A percentile compares a stretch with the other conserved stretches of the same genome.
Evolutionary conservation across 2,329 filamentous ascomycete genomes (phyloP).

Genomic region (Aspergillus sp.): DNA sequence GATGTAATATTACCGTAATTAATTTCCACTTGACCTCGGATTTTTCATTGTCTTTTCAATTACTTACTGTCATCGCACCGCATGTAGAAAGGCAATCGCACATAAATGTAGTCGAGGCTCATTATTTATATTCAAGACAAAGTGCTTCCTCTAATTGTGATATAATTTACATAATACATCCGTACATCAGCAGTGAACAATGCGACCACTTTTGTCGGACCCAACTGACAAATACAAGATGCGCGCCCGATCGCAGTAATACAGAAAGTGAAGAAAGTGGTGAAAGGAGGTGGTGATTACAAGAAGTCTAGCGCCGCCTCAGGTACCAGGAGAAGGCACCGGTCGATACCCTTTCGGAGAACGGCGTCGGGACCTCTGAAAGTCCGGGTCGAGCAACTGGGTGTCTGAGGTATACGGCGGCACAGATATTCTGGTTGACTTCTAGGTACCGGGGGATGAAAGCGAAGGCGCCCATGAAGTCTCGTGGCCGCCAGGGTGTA

Average conservation of each 20-base stretch:
- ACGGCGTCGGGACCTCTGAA: conserved; percentile 84
- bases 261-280: conserved; percentile 30
- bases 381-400: conserved; percentile 81
- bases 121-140: not conserved
- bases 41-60: not conserved
- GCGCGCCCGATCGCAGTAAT: conserved; percentile 37
- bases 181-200: conserved; percentile 8
- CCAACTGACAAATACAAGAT: conserved; percentile 16
- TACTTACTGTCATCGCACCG: no score
- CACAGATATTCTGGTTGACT: conserved; percentile 96
- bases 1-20: conserved; percentile 4
- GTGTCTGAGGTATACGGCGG: conserved; percentile 91
- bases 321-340: conserved; percentile 95
- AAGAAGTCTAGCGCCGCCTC: conserved; percentile 63
- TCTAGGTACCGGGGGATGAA: conserved; percentile 95
- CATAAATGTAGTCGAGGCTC: not conserved
- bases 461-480: conserved; percentile 87
- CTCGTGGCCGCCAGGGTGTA: conserved; percentile 84
- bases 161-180: conserved; percentile 18
- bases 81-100: not conserved
- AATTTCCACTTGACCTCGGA: not conserved
- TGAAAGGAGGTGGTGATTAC: conserved; percentile 16
- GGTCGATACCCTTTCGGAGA: conserved; percentile 67
- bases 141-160: not conserved
- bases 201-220: conserved; percentile 13